These are phyloP conservation scores for Pichia sp. DNA, from an alignment of 1,139 yeast species.

Conservation along the genomic window DNA sequence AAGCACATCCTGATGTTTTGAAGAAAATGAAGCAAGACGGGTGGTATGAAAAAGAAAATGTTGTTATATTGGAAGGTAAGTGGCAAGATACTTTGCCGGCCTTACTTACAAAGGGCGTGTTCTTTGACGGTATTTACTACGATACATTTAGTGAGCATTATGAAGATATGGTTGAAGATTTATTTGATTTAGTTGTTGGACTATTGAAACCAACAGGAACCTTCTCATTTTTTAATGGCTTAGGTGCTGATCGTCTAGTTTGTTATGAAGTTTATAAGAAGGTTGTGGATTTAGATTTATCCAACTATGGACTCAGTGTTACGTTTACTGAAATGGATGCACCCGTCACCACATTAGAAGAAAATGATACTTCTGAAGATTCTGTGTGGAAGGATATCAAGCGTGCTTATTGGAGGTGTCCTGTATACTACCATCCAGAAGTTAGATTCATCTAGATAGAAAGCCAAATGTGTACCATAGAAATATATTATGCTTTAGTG, in stretches of 20 bases:
- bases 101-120: conserved; percentile 55
- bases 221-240: conserved; percentile 87
- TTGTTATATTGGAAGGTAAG: conserved; percentile 71
- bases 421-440: conserved; percentile 59
- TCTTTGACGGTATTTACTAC: conserved; percentile 85
- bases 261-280: conserved; percentile 84
- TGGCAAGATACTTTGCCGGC: conserved; percentile 82
- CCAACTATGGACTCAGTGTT: conserved; percentile 68
- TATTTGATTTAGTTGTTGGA: conserved; percentile 78
- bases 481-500: not conserved
- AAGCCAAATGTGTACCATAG: too few relatives aligned
- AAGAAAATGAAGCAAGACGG: conserved; percentile 64
- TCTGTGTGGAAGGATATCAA: conserved; percentile 67
- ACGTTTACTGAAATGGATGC: conserved; percentile 43
- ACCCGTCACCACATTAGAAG: conserved; percentile 29
- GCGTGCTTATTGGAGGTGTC: conserved; percentile 70
- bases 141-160: conserved; percentile 90
- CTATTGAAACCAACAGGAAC: conserved; percentile 72
- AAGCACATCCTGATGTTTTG: conserved; percentile 91
- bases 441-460: conserved; percentile 34
- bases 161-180: conserved; percentile 68
- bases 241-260: conserved; percentile 91
- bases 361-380: conserved; percentile 27
- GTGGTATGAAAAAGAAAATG: conserved; percentile 74
- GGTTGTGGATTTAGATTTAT: conserved; percentile 73